These are phyloP conservation scores for Carpinus fangiana DNA, from an alignment of 306 rosid genomes.

Conservation along the genomic window DNA sequence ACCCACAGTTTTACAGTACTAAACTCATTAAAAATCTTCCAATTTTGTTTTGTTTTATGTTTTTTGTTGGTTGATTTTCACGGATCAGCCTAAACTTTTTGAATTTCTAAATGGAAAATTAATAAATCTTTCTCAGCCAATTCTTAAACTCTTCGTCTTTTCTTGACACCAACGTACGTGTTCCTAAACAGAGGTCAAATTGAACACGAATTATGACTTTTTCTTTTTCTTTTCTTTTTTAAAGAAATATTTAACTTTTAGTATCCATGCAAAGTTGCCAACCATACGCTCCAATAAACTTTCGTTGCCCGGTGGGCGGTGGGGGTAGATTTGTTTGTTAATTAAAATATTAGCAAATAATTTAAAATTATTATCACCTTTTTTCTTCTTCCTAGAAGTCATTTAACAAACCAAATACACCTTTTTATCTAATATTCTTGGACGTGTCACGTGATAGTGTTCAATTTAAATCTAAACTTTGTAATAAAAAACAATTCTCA, in stretches of 20 bases:
- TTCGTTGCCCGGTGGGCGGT: background rate
- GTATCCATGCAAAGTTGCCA: background rate
- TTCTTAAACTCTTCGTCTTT: background rate
- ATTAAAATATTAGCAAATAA: too few species aligned
- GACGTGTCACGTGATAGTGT: too few species aligned
- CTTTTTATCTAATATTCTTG: too few species aligned
- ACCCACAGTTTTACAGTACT: too few species aligned
- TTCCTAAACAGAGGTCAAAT: background rate
- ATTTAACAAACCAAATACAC: too few species aligned
- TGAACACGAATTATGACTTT: background rate
- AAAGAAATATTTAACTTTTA: background rate
- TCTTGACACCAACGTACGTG: background rate
- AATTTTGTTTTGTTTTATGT: background rate
- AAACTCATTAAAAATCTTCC: too few species aligned
- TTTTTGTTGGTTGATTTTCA: background rate
- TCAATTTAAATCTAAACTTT: too few species aligned
- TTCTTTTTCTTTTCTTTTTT: background rate
- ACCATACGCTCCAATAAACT: background rate
- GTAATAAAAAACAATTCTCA: too few species aligned
- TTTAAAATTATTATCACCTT: too few species aligned
- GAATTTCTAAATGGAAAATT: background rate
- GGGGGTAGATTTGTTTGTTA: too few species aligned
- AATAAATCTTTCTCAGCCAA: background rate
- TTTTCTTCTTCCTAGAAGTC: too few species aligned
- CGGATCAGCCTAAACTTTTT: background rate